Conservation (phyloP, 768 basidiomycete species). For the Ramaria sp. region DNA sequence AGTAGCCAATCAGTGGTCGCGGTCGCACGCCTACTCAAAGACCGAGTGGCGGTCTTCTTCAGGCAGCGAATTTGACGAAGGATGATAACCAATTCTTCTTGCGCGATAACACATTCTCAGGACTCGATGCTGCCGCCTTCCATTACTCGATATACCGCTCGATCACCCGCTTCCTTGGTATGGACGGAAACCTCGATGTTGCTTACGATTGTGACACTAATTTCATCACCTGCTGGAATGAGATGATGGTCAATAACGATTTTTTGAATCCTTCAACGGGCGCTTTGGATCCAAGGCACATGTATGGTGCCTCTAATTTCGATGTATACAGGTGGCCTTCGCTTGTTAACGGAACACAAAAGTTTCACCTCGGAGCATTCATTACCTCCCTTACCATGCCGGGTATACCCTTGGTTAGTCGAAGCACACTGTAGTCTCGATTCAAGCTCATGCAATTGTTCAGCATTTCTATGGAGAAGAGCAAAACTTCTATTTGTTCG, state of each 20-base stretch:
- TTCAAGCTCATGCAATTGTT: slow-evolving; percentile 5
- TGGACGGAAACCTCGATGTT: slow-evolving; percentile 91
- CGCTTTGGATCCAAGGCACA: slow-evolving; percentile 68
- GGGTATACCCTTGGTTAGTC: slow-evolving; percentile 64
- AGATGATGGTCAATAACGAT: slow-evolving; percentile 84
- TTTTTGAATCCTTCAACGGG: slow-evolving; percentile 64
- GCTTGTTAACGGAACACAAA: slow-evolving; percentile 72
- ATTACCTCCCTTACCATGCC: slow-evolving; percentile 76
- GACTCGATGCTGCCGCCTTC: slow-evolving; percentile 75
- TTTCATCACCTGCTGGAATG: slow-evolving; percentile 84
- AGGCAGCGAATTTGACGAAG: slow-evolving; percentile 56
- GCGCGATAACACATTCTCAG: slow-evolving; percentile 48
- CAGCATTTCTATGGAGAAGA: slow-evolving; percentile 87
- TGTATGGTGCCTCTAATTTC: slow-evolving; percentile 91
- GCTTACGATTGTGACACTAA: slow-evolving; percentile 78
- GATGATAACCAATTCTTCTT: slow-evolving; percentile 67
- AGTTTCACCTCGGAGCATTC: slow-evolving; percentile 67
- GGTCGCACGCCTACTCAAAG: slow-evolving; percentile 67
- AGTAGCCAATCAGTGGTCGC: slow-evolving; percentile 52
- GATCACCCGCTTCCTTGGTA: slow-evolving; percentile 78
- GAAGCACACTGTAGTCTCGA: neutral
- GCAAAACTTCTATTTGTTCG: slow-evolving; percentile 79
- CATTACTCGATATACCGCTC: slow-evolving; percentile 92
- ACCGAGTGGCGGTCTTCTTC: slow-evolving; percentile 57
- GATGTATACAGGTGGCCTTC: slow-evolving; percentile 93